These are phyloP conservation scores for Elsinoe arachidis DNA, from an alignment of 2,329 filamentous ascomycete genomes.

Conservation along the genomic window DNA sequence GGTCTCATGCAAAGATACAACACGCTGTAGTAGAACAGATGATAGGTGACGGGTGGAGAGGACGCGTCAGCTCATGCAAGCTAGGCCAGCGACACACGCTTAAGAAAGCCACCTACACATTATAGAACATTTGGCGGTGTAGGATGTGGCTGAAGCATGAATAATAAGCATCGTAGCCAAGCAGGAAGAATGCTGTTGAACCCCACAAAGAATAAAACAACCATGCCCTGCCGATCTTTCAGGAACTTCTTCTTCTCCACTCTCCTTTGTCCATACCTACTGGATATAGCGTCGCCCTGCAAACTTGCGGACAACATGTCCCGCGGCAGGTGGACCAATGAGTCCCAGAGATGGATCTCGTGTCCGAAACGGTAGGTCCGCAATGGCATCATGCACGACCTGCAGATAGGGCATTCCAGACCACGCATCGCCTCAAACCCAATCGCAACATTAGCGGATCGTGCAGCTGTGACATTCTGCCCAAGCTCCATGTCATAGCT, in stretches of 20 bases:
- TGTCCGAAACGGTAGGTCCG: background rate
- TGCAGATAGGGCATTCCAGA: background rate
- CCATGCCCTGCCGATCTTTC: background rate
- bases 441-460: background rate
- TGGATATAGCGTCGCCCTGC: too few relatives aligned
- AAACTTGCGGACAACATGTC: too few relatives aligned
- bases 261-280: too few relatives aligned
- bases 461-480: background rate
- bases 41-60: too few relatives aligned
- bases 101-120: too few relatives aligned
- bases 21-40: too few relatives aligned
- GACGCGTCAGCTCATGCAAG: too few relatives aligned
- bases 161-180: background rate
- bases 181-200: background rate
- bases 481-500: slow-evolving; percentile 1
- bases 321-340: background rate
- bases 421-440: background rate
- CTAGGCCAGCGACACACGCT: too few relatives aligned
- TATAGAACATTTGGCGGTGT: too few relatives aligned
- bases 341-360: background rate
- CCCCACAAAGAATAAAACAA: background rate
- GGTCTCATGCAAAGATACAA: too few relatives aligned
- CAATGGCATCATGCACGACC: background rate
- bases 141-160: background rate
- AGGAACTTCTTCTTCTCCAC: background rate